Evolutionary conservation across 2,329 filamentous ascomycete species (phyloP).

Genomic region (Ophiobolus disseminans): DNA sequence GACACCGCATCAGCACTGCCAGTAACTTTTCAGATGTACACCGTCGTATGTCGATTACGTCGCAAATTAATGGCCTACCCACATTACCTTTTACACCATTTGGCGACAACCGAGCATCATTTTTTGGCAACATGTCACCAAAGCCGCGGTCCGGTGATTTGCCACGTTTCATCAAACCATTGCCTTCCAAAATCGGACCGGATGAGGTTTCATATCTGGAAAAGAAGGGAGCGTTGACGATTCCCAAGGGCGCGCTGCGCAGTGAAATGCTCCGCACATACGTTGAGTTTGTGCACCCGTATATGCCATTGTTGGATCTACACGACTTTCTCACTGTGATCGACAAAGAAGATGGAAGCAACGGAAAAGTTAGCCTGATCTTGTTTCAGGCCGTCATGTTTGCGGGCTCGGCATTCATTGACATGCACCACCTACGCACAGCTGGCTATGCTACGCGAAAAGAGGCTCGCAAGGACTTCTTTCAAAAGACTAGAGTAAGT

Average conservation of each 20-base stretch:
- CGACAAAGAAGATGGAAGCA: conserved; percentile 70
- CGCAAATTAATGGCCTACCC: conserved; percentile 42
- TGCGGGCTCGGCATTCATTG: conserved; percentile 85
- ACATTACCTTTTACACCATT: conserved; percentile 48
- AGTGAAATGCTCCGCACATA: conserved; percentile 84
- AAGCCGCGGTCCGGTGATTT: conserved; percentile 56
- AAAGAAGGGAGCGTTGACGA: conserved; percentile 81
- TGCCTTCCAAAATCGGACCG: conserved; percentile 76
- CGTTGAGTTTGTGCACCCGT: conserved; percentile 89
- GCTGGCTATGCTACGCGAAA: conserved; percentile 82
- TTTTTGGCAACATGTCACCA: conserved; percentile 58
- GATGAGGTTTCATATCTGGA: conserved; percentile 86
- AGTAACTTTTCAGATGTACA: conserved; percentile 53
- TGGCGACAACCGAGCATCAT: conserved; percentile 37
- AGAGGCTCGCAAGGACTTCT: conserved; percentile 84
- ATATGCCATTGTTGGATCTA: conserved; percentile 84
- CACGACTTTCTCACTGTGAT: conserved; percentile 68
- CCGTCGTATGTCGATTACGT: conserved; percentile 53
- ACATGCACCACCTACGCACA: conserved; percentile 75
- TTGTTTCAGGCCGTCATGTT: conserved; percentile 97
- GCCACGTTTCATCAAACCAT: conserved; percentile 76
- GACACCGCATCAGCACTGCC: conserved; percentile 48
- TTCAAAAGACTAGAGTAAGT: conserved; percentile 83
- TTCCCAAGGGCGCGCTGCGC: conserved; percentile 74
- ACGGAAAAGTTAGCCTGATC: conserved; percentile 79